Evolutionary conservation across 495 filamentous ascomycete species (phyloP).

Genomic region (Penicillium lagena): DNA sequence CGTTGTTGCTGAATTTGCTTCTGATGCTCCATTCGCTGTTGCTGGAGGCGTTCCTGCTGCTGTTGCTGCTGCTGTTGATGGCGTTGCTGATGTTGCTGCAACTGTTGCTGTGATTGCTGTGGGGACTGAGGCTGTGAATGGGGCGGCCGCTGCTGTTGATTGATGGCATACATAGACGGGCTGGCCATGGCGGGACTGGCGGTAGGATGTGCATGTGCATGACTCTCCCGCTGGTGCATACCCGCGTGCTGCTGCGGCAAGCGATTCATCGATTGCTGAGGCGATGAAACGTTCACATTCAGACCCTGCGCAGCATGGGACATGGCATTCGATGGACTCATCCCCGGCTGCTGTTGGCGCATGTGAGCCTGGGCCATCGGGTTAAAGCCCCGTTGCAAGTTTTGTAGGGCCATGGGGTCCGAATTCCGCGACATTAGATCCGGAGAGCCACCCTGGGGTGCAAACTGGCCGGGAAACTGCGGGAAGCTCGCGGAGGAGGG

Average conservation of each 20-base stretch:
- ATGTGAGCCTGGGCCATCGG: constrained; percentile 19
- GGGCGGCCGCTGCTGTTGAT: constrained; percentile 19
- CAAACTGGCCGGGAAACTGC: constrained; percentile 28
- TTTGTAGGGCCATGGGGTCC: constrained; percentile 28
- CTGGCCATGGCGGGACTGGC: constrained; percentile 22
- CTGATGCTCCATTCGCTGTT: constrained; percentile 14
- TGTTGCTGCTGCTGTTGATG: constrained; percentile 15
- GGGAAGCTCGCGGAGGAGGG: constrained; percentile 23
- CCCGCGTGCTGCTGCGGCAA: constrained; percentile 16
- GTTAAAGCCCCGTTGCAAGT: constrained; percentile 28
- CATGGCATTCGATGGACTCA: constrained; percentile 24
- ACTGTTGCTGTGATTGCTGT: constrained; percentile 20
- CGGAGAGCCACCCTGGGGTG: constrained; percentile 22
- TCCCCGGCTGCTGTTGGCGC: constrained; percentile 20
- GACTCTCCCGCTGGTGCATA: constrained; percentile 26
- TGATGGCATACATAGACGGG: constrained; percentile 20
- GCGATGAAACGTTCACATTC: constrained; percentile 26
- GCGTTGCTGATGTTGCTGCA: constrained; percentile 18
- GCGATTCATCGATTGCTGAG: constrained; percentile 32
- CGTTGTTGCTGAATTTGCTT: constrained; percentile 12
- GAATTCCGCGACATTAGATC: constrained; percentile 27
- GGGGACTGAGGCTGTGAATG: constrained; percentile 28
- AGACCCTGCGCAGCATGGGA: constrained; percentile 22
- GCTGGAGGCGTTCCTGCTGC: constrained; percentile 5
- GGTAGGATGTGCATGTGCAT: constrained; percentile 1